These are phyloP conservation scores for Epichloe sibirici DNA, from an alignment of 2,329 filamentous ascomycete genomes.

Conservation along the genomic window DNA sequence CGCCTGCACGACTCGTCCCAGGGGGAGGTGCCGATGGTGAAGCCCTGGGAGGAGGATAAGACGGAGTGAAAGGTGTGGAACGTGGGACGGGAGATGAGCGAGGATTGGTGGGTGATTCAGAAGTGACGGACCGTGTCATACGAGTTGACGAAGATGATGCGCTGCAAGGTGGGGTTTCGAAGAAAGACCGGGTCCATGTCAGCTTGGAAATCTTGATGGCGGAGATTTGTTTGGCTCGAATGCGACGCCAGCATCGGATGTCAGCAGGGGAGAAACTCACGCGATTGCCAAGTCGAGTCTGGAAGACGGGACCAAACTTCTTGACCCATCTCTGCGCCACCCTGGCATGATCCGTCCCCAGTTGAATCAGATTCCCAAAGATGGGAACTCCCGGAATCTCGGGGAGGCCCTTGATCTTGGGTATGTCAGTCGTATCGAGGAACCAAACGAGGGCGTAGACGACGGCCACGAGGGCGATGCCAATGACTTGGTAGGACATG, in stretches of 20 bases:
- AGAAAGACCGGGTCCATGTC: not conserved
- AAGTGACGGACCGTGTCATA: constrained; percentile 63
- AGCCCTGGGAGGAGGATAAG: constrained; percentile 63
- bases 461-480: constrained; percentile 7
- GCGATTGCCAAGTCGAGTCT: constrained; percentile 55
- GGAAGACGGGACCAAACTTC: constrained; percentile 52
- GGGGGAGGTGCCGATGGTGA: constrained; percentile 73
- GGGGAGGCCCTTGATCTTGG: constrained; percentile 49
- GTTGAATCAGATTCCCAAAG: constrained; percentile 50
- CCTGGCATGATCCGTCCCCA: constrained; percentile 45
- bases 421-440: constrained; percentile 38
- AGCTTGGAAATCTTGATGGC: not conserved
- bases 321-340: constrained; percentile 44
- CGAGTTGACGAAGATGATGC: constrained; percentile 67
- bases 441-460: constrained; percentile 16
- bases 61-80: constrained; percentile 75
- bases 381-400: constrained; percentile 50
- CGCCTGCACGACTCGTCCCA: constrained; percentile 75
- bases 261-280: constrained; percentile 22
- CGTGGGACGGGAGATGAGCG: constrained; percentile 64
- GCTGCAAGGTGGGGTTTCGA: constrained; percentile 19
- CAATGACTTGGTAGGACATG: constrained; percentile 11
- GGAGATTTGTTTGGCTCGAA: not conserved
- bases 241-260: not conserved
- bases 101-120: constrained; percentile 69